These are phyloP conservation scores for Rutstroemia sp. DNA, from an alignment of 2,329 filamentous ascomycete genomes.

Conservation along the genomic window DNA sequence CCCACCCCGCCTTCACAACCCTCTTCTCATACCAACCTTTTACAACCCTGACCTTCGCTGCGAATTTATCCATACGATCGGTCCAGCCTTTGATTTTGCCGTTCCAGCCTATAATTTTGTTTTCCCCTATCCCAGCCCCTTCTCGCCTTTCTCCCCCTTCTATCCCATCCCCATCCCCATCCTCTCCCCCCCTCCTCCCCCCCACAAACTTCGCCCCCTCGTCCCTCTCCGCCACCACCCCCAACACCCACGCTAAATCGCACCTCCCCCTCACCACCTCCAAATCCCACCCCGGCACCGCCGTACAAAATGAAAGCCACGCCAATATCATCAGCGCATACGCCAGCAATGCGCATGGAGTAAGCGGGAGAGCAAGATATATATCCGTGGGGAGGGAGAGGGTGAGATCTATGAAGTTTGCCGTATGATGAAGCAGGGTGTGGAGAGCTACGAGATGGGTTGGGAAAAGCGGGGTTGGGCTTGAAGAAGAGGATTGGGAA, in stretches of 20 bases:
- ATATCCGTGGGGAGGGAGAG: neutral
- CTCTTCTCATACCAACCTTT: neutral
- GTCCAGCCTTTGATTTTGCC: neutral
- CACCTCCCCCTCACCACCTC: neutral
- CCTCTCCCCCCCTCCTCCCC: neutral
- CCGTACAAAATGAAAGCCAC: neutral
- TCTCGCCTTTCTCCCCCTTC: neutral
- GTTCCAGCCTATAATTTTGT: neutral
- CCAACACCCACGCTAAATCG: neutral
- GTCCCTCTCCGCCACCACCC: neutral
- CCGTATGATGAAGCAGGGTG: neutral
- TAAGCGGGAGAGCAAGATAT: neutral
- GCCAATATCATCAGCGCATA: neutral
- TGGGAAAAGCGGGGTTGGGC: neutral
- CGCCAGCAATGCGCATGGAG: neutral
- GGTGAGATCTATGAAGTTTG: neutral
- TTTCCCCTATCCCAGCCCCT: neutral
- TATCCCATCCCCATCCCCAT: neutral
- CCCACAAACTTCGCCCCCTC: neutral
- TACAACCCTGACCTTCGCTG: neutral
- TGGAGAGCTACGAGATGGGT: neutral
- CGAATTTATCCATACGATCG: slow-evolving; percentile 5
- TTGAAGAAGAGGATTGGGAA: neutral
- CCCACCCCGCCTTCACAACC: neutral
- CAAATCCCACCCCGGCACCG: neutral